Evolutionary conservation across 192 early-diverging fungal genomes (phyloP).

Genomic region (Linnemannia exigua): DNA sequence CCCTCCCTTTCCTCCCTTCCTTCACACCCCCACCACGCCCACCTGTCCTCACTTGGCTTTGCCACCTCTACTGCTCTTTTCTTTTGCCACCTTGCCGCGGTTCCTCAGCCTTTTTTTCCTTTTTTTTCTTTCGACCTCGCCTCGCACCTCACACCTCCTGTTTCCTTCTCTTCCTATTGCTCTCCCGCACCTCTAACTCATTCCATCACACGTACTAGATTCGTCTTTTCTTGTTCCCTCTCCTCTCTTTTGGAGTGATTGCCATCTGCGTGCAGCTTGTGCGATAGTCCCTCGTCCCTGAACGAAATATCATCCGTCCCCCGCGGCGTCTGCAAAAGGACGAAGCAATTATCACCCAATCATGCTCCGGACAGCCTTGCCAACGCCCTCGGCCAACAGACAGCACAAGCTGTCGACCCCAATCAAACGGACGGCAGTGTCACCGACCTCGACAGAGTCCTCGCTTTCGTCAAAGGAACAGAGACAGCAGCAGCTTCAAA

Average conservation of each 20-base stretch:
- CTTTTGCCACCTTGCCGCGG: neutral
- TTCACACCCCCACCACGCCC: neutral
- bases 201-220: neutral
- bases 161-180: no score
- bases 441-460: conserved; percentile 19
- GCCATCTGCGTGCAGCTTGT: neutral
- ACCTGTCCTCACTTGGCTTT: neutral
- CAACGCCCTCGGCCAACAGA: neutral
- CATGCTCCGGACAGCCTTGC: neutral
- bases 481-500: conserved; percentile 31
- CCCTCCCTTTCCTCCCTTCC: neutral
- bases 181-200: neutral
- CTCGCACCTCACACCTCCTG: neutral
- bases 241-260: neutral
- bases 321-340: neutral
- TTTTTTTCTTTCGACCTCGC: conserved; percentile 1
- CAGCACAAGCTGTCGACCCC: neutral
- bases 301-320: neutral
- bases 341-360: neutral
- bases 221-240: conserved; percentile 6
- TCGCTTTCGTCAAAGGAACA: conserved; percentile 31
- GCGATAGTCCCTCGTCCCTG: conserved; percentile 6
- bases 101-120: neutral
- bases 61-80: neutral
- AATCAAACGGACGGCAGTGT: conserved; percentile 6